Conservation (phyloP, 2,329 filamentous ascomycete species). For the Aspergillus carbonarius region DNA sequence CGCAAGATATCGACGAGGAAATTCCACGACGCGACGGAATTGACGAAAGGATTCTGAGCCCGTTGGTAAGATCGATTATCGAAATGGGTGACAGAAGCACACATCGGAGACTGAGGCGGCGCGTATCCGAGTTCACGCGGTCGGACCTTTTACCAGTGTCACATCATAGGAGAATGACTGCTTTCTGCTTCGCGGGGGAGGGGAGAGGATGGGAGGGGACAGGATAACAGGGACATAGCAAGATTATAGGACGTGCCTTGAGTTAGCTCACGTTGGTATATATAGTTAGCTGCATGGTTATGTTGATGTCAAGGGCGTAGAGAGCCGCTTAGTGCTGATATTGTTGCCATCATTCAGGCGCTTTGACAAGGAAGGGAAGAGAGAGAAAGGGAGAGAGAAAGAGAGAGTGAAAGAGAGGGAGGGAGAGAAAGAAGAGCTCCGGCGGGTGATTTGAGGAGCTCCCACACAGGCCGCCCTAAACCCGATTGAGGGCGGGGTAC, state of each 20-base stretch:
- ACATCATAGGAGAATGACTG: conserved; percentile 42
- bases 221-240: neutral
- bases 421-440: neutral
- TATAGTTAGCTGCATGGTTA: neutral
- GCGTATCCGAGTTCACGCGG: conserved; percentile 18
- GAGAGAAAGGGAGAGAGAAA: conserved; percentile 2
- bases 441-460: conserved; percentile 2
- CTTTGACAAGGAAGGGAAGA: neutral
- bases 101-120: conserved; percentile 1
- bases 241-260: conserved; percentile 9
- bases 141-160: conserved; percentile 50
- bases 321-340: neutral
- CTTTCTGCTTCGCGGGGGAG: neutral
- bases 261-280: neutral
- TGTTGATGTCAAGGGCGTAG: too few relatives aligned
- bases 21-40: neutral
- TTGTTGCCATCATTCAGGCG: neutral
- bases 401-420: neutral
- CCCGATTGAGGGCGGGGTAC: conserved; percentile 25
- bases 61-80: neutral
- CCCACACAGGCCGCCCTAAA: conserved; percentile 16
- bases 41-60: conserved; percentile 10
- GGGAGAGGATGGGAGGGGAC: neutral
- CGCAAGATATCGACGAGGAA: conserved; percentile 2
- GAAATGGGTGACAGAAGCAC: neutral